Evolutionary conservation across 352 stramenopile genomes (phyloP).

Genomic region (Phytophthora fragariae): DNA sequence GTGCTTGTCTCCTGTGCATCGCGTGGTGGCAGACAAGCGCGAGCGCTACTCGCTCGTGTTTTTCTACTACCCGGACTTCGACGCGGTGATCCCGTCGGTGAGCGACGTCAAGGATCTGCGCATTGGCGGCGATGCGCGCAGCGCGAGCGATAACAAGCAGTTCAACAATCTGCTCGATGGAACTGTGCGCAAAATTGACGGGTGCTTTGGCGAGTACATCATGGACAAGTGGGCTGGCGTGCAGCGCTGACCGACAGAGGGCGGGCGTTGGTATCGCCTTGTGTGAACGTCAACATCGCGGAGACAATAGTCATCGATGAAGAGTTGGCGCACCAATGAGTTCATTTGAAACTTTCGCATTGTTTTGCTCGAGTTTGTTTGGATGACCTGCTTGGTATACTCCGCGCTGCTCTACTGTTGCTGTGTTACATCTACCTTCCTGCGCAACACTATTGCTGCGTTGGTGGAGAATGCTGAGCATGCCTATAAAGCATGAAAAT

Average conservation of each 20-base stretch:
- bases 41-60: constrained; percentile 88
- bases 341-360: too few species aligned
- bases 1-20: constrained; percentile 78
- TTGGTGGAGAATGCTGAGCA: not conserved
- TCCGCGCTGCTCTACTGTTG: too few species aligned
- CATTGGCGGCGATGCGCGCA: constrained; percentile 55
- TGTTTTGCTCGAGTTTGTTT: too few species aligned
- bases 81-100: constrained; percentile 66
- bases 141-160: constrained; percentile 28
- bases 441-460: too few species aligned
- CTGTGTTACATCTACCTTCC: too few species aligned
- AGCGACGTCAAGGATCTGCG: constrained; percentile 32
- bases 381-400: too few species aligned
- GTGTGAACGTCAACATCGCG: too few species aligned
- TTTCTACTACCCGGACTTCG: constrained; percentile 89
- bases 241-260: constrained; percentile 46
- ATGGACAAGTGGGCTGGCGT: constrained; percentile 84
- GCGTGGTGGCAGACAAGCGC: constrained; percentile 71
- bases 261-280: too few species aligned
- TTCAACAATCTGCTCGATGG: constrained; percentile 85
- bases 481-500: too few species aligned
- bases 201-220: constrained; percentile 85
- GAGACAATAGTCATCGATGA: too few species aligned
- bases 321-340: too few species aligned
- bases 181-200: constrained; percentile 60